Base-by-base conservation (phyloP, 2,329 filamentous ascomycete genomes). In the Diatrype stigma region DNA sequence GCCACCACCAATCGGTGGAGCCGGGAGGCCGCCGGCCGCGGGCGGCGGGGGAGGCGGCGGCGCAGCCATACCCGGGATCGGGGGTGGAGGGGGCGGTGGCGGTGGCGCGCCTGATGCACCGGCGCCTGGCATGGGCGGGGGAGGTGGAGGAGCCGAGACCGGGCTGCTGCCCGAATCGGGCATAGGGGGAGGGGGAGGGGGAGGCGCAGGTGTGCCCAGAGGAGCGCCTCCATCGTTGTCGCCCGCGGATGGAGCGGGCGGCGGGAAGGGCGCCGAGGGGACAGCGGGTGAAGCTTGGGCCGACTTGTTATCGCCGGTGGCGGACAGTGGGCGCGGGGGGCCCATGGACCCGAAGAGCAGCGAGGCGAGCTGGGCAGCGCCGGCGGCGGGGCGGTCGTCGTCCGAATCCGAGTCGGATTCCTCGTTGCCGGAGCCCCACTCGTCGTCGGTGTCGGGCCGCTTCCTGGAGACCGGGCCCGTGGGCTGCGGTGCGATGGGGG, bases 311-410 rank as follows among this genome's bases (percentile, higher is more conserved):
- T 88, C 85, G 49, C 89, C 90, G 68, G 89, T 84, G 6, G 90
- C 87, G 19, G 90, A 95, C 42, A 96, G 73, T 28, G 93, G 92
- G 47, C 93, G 85, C 14, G 94, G 93, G 37, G 94, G 93, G 10
- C 83, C 93, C 92, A 99, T 97, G 47, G 92, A 96, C 52, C 94
- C 93, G 67, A 99, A 99, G 19, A 99, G 79, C 54, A 96, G 94
- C 6, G 90, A 96, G 16, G 94, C 94, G 35, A 99, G 82, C 61
- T 96, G 90, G 54, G 95, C 94, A 46, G 94, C 94, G 60, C 84
- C 90, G 52, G 87, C 90, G 47, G 88, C 88, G 17, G 89, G 86
- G 10, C 86, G 82, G 49, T 91, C 87, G 50, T 92, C 89, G 50
- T 93, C 87, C 34, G 84, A 85, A 48, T 90, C 87, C 49, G 88